These are phyloP conservation scores for Vitis cinerea DNA, from an alignment of 164 flowering plant genomes.

Conservation along the genomic window DNA sequence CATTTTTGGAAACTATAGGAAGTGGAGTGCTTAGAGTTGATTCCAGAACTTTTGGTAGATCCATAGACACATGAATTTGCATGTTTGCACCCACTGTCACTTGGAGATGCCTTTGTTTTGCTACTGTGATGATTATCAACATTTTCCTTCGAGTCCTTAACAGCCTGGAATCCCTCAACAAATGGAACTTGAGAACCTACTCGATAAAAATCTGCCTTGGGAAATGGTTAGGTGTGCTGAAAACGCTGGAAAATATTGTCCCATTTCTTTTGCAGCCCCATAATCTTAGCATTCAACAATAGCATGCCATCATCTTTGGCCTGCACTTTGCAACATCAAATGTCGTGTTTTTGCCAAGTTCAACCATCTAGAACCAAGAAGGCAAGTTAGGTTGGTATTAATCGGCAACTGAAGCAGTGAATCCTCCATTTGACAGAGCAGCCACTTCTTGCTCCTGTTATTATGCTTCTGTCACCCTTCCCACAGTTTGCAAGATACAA, in stretches of 20 bases:
- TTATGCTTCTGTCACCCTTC: too few relatives aligned
- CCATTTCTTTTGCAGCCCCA: constrained; percentile 55
- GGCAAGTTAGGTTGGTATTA: constrained; percentile 36
- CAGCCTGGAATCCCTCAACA: constrained; percentile 34
- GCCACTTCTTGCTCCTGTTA: constrained; percentile 32
- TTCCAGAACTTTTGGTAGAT: constrained; percentile 15
- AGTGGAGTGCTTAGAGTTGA: not conserved
- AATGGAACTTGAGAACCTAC: constrained; percentile 29
- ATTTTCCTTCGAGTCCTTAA: constrained; percentile 24
- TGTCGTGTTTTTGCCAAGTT: constrained; percentile 19
- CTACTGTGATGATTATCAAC: constrained; percentile 9
- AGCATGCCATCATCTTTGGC: constrained; percentile 57
- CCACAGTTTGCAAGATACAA: too few relatives aligned
- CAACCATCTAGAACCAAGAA: constrained; percentile 51
- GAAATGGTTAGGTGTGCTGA: constrained; percentile 27
- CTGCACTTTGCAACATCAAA: constrained; percentile 56
- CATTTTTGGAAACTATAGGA: constrained; percentile 22
- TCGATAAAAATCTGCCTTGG: constrained; percentile 19
- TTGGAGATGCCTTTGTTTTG: constrained; percentile 15
- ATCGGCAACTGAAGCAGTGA: constrained; percentile 32
- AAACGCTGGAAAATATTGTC: constrained; percentile 40
- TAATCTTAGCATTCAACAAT: constrained; percentile 31
- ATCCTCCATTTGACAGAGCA: constrained; percentile 30
- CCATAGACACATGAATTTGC: constrained; percentile 20
- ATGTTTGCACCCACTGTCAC: constrained; percentile 16